Conservation (phyloP, 345 rosid species). For the Psidium guajava region DNA sequence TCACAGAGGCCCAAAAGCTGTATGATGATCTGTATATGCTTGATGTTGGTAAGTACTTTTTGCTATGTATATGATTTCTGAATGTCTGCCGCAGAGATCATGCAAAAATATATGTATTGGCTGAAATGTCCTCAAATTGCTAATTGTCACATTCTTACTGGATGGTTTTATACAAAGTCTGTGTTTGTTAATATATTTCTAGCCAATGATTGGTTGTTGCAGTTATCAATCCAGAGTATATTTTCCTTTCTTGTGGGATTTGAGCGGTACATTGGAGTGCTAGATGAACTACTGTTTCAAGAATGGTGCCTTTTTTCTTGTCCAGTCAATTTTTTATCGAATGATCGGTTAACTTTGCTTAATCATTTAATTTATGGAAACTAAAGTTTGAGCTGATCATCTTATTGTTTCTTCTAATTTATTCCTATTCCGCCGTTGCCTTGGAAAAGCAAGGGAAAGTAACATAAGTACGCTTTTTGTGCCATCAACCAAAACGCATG, state of each 20-base stretch:
- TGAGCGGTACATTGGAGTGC: background rate
- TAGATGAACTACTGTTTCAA: background rate
- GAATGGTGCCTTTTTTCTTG: background rate
- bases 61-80: background rate
- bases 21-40: constrained; percentile 80
- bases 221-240: background rate
- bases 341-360: background rate
- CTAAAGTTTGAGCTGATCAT: background rate
- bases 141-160: background rate
- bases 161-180: background rate
- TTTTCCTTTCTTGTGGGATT: background rate
- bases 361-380: background rate
- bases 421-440: background rate
- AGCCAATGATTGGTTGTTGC: background rate
- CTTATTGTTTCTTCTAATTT: background rate
- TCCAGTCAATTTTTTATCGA: background rate
- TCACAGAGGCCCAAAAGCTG: constrained; percentile 85
- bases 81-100: background rate
- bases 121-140: background rate
- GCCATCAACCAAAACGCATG: background rate
- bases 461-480: background rate
- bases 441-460: background rate
- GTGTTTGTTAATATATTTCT: background rate
- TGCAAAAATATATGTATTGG: background rate
- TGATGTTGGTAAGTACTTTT: constrained; percentile 62